These are phyloP conservation scores for Aureobasidium lini DNA, from an alignment of 2,329 filamentous ascomycete species.

Conservation along the genomic window DNA sequence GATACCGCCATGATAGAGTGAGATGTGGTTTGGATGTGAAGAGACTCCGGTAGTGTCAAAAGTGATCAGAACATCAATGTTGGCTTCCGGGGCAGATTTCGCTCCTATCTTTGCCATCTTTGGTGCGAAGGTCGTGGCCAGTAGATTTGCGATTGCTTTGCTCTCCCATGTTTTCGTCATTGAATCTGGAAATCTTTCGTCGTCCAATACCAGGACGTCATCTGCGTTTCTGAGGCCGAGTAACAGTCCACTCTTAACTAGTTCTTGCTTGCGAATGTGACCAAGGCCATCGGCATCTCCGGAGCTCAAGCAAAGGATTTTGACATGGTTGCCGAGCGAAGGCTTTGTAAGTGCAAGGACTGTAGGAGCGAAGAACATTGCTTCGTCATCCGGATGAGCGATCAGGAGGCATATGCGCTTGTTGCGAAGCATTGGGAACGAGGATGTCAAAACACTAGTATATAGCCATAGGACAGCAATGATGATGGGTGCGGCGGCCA, in stretches of 20 bases:
- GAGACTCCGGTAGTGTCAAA: conserved; percentile 82
- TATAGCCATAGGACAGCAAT: conserved; percentile 40
- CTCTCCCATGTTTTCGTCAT: conserved; percentile 76
- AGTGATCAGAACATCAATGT: conserved; percentile 77
- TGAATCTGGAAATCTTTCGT: conserved; percentile 76
- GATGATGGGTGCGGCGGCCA: conserved; percentile 34
- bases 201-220: conserved; percentile 81
- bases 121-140: conserved; percentile 68
- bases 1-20: conserved; percentile 73
- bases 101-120: conserved; percentile 41
- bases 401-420: conserved; percentile 90
- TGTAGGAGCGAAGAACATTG: conserved; percentile 97
- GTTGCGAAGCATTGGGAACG: conserved; percentile 62
- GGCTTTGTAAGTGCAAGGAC: conserved; percentile 76
- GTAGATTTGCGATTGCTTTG: conserved; percentile 59
- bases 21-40: conserved; percentile 86
- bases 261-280: conserved; percentile 71
- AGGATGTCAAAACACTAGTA: conserved; percentile 36
- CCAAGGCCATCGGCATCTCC: conserved; percentile 88
- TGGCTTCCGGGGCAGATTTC: conserved; percentile 41
- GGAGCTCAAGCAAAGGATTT: conserved; percentile 86
- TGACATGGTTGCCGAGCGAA: conserved; percentile 77
- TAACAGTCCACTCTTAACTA: conserved; percentile 68
- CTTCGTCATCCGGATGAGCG: conserved; percentile 95
- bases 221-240: conserved; percentile 68